These are phyloP conservation scores for Acanthamoeba castellanii DNA, from an alignment of 208 protist genomes.

Conservation along the genomic window DNA sequence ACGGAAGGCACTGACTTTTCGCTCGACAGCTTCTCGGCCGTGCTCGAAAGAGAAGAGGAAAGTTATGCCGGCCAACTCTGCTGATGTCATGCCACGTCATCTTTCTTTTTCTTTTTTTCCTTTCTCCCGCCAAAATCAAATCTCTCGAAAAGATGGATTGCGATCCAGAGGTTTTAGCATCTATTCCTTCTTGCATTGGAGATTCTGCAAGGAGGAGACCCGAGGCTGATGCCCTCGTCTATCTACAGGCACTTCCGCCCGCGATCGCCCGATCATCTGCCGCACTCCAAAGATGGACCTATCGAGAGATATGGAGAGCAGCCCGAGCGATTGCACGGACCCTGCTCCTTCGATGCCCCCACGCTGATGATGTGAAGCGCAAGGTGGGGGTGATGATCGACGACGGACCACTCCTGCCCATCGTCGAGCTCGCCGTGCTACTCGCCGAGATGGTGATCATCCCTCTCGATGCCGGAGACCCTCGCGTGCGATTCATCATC, in stretches of 20 bases:
- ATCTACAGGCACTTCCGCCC: neutral
- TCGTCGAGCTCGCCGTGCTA: slow-evolving; percentile 62
- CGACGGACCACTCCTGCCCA: slow-evolving; percentile 57
- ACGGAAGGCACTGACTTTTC: too few relatives aligned
- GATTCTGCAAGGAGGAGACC: neutral
- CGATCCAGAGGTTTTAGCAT: neutral
- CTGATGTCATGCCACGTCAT: too few relatives aligned
- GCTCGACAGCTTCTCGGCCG: too few relatives aligned
- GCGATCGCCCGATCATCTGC: neutral
- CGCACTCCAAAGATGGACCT: neutral
- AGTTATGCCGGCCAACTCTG: too few relatives aligned
- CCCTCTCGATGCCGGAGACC: slow-evolving; percentile 55
- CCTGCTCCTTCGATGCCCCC: neutral
- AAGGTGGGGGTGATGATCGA: slow-evolving; percentile 63
- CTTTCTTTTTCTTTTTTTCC: too few relatives aligned
- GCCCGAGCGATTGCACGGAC: slow-evolving; percentile 8
- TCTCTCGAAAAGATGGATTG: too few relatives aligned
- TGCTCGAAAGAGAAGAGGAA: too few relatives aligned
- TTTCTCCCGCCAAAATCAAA: too few relatives aligned
- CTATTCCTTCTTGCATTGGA: neutral
- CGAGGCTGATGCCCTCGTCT: neutral
- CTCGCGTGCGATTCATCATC: slow-evolving; percentile 54
- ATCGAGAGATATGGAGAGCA: slow-evolving; percentile 38
- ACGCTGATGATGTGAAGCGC: neutral
- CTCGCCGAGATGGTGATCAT: slow-evolving; percentile 70